Evolutionary conservation across 2,329 filamentous ascomycete species (phyloP).

Genomic region (Endothia cerciana): DNA sequence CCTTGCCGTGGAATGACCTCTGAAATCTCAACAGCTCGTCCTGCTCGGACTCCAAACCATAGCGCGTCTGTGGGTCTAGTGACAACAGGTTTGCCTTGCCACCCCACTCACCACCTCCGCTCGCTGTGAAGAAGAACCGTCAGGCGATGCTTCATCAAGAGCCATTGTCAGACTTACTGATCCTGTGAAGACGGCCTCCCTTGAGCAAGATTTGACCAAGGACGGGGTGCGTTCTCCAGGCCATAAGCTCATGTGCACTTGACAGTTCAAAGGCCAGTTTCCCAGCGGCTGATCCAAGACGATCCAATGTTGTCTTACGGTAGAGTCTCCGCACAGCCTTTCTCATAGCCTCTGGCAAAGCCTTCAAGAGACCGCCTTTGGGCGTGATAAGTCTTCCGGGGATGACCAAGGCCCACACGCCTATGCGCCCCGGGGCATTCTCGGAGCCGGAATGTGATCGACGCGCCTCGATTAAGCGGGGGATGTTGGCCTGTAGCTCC

Average conservation of each 20-base stretch:
- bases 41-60: slow-evolving; percentile 49
- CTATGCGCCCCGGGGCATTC: slow-evolving; percentile 48
- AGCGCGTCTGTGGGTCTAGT: slow-evolving; percentile 69
- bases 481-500: slow-evolving; percentile 71
- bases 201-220: slow-evolving; percentile 13
- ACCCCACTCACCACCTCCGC: slow-evolving; percentile 85
- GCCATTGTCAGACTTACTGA: slow-evolving; percentile 44
- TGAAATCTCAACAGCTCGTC: slow-evolving; percentile 59
- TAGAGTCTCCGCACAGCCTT: background rate
- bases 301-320: background rate
- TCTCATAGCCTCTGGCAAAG: background rate
- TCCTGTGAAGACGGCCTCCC: slow-evolving; percentile 47
- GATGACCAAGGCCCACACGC: slow-evolving; percentile 75
- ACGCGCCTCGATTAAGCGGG: slow-evolving; percentile 55
- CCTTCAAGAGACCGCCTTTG: background rate
- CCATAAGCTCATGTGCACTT: slow-evolving; percentile 4
- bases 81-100: slow-evolving; percentile 78
- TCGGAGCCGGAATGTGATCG: slow-evolving; percentile 31
- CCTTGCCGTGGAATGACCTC: slow-evolving; percentile 46
- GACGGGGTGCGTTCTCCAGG: slow-evolving; percentile 9
- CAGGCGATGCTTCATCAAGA: background rate
- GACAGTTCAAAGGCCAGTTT: slow-evolving; percentile 24
- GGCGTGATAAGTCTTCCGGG: slow-evolving; percentile 41
- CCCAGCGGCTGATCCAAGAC: slow-evolving; percentile 5
- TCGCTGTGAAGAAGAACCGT: slow-evolving; percentile 53